phyloP scores from a whole-genome alignment of 148 eudicot genomes.

The Vaccinium myrtillus region DNA sequence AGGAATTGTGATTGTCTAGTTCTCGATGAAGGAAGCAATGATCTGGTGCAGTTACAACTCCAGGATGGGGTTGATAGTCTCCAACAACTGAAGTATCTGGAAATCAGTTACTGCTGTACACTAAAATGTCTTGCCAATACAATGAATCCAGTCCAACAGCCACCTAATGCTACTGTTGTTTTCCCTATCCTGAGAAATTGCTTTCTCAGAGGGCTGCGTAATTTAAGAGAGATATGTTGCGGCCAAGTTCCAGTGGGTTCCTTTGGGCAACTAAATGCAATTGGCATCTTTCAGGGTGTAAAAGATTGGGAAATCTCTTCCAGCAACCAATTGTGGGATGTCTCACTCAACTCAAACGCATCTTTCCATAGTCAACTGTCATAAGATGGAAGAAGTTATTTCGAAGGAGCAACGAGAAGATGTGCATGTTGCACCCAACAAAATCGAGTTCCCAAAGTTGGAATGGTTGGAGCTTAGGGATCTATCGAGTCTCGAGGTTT shows the following conservation, averaged over 20 bases:
- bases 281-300: background rate
- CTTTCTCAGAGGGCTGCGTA: background rate
- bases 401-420: background rate
- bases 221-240: background rate
- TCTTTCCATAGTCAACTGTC: no score
- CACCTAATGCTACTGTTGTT: background rate
- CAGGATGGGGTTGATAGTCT: conserved; percentile 19
- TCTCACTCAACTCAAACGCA: background rate
- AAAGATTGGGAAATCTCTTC: background rate
- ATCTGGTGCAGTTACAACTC: background rate
- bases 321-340: background rate
- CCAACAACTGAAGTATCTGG: background rate
- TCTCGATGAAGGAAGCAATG: background rate
- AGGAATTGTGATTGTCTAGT: background rate
- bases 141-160: background rate
- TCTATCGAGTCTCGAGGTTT: background rate
- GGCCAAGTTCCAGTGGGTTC: background rate
- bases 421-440: background rate
- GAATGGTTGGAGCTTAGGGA: rapidly evolving
- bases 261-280: background rate
- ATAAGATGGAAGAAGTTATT: no score
- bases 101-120: background rate
- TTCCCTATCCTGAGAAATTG: background rate
- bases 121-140: conserved; percentile 11
- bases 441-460: background rate